Percentiles rank a stretch among this genome's conserved stretches.
These are phyloP conservation scores for Ceratocystis destructans DNA, from an alignment of 2,329 filamentous ascomycete genomes.

Conservation along the genomic window DNA sequence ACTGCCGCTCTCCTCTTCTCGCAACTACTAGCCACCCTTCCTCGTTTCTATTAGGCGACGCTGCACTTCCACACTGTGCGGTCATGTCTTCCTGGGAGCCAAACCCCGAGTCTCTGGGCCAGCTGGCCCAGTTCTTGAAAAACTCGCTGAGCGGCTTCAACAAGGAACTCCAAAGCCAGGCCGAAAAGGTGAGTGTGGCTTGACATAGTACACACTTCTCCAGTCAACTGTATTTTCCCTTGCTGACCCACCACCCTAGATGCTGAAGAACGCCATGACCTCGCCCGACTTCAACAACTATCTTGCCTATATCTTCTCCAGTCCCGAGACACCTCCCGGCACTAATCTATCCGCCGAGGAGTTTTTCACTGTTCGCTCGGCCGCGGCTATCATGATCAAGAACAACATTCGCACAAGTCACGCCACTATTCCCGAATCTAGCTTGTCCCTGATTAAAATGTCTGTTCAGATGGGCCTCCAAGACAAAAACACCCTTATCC, in stretches of 20 bases:
- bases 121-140: constrained; percentile 77
- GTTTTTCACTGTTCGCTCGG: constrained; percentile 66
- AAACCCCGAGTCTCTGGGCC: constrained; percentile 68
- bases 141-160: constrained; percentile 83
- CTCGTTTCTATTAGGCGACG: too few relatives aligned
- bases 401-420: constrained; percentile 72
- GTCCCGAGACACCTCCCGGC: constrained; percentile 45
- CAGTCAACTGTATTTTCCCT: background rate
- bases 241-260: constrained; percentile 40
- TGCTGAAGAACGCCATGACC: constrained; percentile 77
- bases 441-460: constrained; percentile 63
- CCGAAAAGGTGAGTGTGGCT: constrained; percentile 57
- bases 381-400: constrained; percentile 88
- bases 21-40: background rate
- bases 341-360: constrained; percentile 45
- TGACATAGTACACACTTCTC: background rate
- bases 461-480: constrained; percentile 66
- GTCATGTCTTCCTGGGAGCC: constrained; percentile 81
- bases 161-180: constrained; percentile 69
- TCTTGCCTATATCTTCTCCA: constrained; percentile 79
- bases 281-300: constrained; percentile 97
- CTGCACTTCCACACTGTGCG: constrained; percentile 8
- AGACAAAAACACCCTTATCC: constrained; percentile 68
- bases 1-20: background rate
- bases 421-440: constrained; percentile 59